Percentiles rank a stretch among this genome's conserved stretches.
These are phyloP conservation scores for Ogataea pignaliae DNA, from an alignment of 805 yeast species.

Conservation along the genomic window DNA sequence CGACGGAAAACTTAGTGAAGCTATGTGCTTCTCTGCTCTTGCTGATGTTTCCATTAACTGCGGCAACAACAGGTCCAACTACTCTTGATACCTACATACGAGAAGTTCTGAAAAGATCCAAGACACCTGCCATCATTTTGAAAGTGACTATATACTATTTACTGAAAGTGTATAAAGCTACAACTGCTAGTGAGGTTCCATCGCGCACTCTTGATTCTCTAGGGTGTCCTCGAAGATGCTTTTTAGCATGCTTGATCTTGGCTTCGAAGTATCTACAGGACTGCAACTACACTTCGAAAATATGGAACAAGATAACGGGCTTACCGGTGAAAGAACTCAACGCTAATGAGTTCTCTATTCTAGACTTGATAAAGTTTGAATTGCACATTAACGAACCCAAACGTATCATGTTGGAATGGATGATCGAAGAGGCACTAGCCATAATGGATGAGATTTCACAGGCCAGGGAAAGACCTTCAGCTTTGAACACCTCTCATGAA, in stretches of 20 bases:
- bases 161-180: constrained; percentile 27
- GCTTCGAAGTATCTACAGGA: constrained; percentile 75
- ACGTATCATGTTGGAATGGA: too few relatives aligned
- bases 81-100: constrained; percentile 27
- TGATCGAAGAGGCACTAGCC: too few relatives aligned
- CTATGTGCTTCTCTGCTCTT: constrained; percentile 6
- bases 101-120: constrained; percentile 46
- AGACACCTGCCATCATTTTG: constrained; percentile 56
- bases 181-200: too few relatives aligned
- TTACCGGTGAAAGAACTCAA: constrained; percentile 46
- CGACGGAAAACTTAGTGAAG: too few relatives aligned
- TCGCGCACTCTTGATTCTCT: constrained; percentile 7
- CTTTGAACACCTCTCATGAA: not conserved
- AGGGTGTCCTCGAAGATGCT: constrained; percentile 59
- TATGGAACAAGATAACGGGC: constrained; percentile 77
- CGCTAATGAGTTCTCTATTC: constrained; percentile 44
- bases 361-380: constrained; percentile 52
- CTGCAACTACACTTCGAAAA: constrained; percentile 58
- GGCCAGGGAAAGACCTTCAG: too few relatives aligned
- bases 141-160: constrained; percentile 67
- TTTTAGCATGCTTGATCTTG: constrained; percentile 63
- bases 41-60: constrained; percentile 6
- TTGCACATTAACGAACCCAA: constrained; percentile 43
- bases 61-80: constrained; percentile 1
- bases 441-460: too few relatives aligned